A percentile compares a stretch with the other conserved stretches of the same genome.
These are phyloP conservation scores for Solanum hybrid DNA, from an alignment of 305 asterid genomes.

Conservation along the genomic window DNA sequence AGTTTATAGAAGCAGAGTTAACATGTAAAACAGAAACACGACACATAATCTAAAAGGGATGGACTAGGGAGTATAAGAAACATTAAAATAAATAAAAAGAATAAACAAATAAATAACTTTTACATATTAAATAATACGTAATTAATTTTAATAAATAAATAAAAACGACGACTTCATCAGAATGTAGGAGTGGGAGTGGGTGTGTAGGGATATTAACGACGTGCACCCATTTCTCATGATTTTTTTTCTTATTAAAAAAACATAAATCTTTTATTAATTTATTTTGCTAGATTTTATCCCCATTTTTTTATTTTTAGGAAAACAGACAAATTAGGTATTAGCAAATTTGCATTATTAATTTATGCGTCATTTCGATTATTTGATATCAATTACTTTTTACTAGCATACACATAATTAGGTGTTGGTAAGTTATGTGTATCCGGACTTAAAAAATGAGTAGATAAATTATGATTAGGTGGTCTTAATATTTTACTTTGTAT, in stretches of 20 bases:
- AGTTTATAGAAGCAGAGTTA: too few species aligned
- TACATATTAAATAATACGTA: not conserved
- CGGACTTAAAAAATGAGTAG: not conserved
- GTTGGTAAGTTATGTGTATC: too few species aligned
- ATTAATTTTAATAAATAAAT: not conserved
- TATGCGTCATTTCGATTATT: not conserved
- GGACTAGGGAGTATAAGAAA: not conserved
- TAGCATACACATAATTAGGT: not conserved
- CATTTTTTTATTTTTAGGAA: not conserved
- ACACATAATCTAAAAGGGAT: not conserved
- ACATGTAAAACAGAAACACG: not conserved
- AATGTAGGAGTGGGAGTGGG: not conserved
- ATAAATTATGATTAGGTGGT: not conserved
- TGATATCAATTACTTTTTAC: not conserved
- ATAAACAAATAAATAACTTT: not conserved
- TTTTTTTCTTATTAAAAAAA: not conserved
- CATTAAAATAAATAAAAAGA: not conserved
- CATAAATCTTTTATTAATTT: not conserved
- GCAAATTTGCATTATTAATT: not conserved
- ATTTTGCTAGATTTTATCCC: not conserved
- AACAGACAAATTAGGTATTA: not conserved
- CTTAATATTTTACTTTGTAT: not conserved
- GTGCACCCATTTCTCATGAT: constrained; percentile 3
- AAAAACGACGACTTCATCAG: not conserved
- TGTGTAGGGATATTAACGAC: not conserved